Evolutionary conservation across 2,329 filamentous ascomycete genomes (phyloP).

Genomic region (Geosmithia morbida): DNA sequence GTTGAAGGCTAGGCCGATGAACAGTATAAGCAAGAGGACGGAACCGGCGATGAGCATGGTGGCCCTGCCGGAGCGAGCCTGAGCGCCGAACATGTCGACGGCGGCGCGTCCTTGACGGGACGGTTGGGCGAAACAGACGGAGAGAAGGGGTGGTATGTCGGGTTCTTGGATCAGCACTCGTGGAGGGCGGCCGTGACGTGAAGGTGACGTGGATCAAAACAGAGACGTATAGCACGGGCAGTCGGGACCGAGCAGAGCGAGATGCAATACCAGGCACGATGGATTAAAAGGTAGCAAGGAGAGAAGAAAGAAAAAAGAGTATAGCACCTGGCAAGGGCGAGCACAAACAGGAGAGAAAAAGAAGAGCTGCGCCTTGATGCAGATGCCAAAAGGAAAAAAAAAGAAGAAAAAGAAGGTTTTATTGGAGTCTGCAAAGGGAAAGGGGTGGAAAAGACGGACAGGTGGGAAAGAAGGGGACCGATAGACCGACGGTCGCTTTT

Average conservation of each 20-base stretch:
- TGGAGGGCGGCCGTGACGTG: not conserved
- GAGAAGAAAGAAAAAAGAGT: no score
- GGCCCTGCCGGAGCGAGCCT: slow-evolving; percentile 9
- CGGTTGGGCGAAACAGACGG: not conserved
- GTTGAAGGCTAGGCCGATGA: slow-evolving; percentile 17
- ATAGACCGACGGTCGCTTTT: no score
- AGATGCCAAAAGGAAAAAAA: no score
- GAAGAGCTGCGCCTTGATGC: not conserved
- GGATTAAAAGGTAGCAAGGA: no score
- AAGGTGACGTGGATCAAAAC: not conserved
- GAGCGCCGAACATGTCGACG: not conserved
- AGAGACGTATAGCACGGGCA: not conserved
- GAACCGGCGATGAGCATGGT: slow-evolving; percentile 13
- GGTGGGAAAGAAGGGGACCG: no score
- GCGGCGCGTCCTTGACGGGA: not conserved
- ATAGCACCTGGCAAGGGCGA: no score
- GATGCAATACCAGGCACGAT: no score
- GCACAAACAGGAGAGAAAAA: not conserved
- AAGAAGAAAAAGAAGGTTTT: no score
- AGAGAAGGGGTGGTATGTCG: not conserved
- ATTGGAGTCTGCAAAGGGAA: no score
- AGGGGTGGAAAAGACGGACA: no score
- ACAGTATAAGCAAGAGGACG: slow-evolving; percentile 16
- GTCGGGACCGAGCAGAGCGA: no score
- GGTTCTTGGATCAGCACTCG: no score